phyloP scores from a whole-genome alignment of 1,139 yeast genomes.

The Yamadazyma siamensis region DNA sequence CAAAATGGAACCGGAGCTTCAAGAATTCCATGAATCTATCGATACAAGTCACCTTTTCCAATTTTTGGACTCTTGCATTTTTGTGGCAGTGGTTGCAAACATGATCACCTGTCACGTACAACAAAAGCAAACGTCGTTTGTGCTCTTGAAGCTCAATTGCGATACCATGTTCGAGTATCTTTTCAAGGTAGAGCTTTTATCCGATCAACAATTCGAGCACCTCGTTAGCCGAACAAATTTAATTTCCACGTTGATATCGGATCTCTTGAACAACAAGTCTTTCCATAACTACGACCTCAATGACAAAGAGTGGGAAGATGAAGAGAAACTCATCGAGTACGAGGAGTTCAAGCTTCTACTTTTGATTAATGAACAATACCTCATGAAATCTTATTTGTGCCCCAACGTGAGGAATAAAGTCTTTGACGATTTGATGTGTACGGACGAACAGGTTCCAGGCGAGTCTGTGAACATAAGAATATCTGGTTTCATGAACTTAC shows the following conservation, averaged over 20 bases:
- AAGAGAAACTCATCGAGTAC: slow-evolving; percentile 60
- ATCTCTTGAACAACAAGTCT: slow-evolving; percentile 51
- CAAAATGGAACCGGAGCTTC: slow-evolving; percentile 11
- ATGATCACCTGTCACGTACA: slow-evolving; percentile 31
- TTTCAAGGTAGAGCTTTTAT: slow-evolving; percentile 32
- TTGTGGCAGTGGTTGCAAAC: slow-evolving; percentile 45
- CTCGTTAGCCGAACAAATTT: slow-evolving; percentile 26
- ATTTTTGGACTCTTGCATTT: slow-evolving; percentile 36
- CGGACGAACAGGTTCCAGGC: slow-evolving; percentile 10
- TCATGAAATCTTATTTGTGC: slow-evolving; percentile 54
- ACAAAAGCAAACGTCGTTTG: slow-evolving; percentile 24
- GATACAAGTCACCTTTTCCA: slow-evolving; percentile 22
- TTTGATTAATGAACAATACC: slow-evolving; percentile 79
- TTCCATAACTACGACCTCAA: slow-evolving; percentile 32
- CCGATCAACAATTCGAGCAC: slow-evolving; percentile 31
- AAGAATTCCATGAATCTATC: slow-evolving; percentile 12
- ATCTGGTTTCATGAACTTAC: slow-evolving; percentile 38
- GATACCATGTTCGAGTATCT: slow-evolving; percentile 45
- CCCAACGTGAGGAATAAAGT: slow-evolving; percentile 42
- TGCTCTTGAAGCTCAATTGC: slow-evolving; percentile 37
- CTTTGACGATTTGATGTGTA: slow-evolving; percentile 39
- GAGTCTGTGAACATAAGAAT: slow-evolving; percentile 20
- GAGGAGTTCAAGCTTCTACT: slow-evolving; percentile 72
- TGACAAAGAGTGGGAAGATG: slow-evolving; percentile 47
- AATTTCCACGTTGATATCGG: slow-evolving; percentile 43